These are phyloP conservation scores for Candida boidinii DNA, from an alignment of 805 yeast species.

Conservation along the genomic window DNA sequence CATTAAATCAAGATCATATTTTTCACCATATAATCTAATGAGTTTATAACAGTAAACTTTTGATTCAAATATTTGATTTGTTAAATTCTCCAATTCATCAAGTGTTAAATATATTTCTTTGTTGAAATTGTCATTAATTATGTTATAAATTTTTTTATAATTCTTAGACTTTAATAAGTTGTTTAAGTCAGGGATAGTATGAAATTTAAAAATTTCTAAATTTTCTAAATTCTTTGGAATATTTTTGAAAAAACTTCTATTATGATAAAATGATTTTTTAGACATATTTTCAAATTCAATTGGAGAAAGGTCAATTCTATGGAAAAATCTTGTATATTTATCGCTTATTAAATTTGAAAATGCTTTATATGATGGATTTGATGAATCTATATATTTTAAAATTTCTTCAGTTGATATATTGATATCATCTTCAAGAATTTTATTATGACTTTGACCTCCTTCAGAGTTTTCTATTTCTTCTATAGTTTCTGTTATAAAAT, in stretches of 20 bases:
- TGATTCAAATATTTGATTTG: conserved; percentile 9
- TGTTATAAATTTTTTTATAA: background rate
- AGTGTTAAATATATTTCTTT: conserved; percentile 10
- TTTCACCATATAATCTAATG: conserved; percentile 8
- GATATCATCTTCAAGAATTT: no score
- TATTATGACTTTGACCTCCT: no score
- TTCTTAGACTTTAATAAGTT: background rate
- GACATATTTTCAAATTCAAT: conserved; percentile 1
- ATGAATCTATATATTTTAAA: no score
- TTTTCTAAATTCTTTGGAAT: background rate
- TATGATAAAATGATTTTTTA: conserved; percentile 3
- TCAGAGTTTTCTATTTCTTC: no score
- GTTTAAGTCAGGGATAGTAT: conserved; percentile 4
- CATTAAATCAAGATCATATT: conserved; percentile 10
- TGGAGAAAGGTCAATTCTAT: conserved; percentile 1
- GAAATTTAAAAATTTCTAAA: background rate
- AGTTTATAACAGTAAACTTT: conserved; percentile 13
- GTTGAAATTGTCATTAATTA: conserved; percentile 3
- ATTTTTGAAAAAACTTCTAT: conserved; percentile 3
- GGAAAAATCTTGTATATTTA: conserved; percentile 1
- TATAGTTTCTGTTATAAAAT: no score
- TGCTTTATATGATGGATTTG: background rate
- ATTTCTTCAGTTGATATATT: no score
- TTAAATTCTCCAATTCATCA: conserved; percentile 15
- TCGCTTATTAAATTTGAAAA: background rate